Evolutionary conservation across 257 asterid genomes (phyloP).

Genomic region (Nicotiana knightiana): DNA sequence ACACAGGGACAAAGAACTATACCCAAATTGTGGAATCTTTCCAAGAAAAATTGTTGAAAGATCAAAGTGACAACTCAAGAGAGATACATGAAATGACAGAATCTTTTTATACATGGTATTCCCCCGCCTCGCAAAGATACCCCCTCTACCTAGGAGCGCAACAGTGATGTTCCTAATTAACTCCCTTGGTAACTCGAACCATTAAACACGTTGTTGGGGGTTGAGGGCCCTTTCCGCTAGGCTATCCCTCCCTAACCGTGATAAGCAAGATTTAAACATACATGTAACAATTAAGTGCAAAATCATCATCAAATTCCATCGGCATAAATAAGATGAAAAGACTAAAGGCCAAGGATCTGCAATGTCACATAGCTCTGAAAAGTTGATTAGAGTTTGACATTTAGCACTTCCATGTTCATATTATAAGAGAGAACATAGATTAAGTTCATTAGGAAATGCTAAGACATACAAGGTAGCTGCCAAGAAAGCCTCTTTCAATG

Average conservation of each 20-base stretch:
- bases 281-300: neutral
- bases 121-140: neutral
- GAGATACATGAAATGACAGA: neutral
- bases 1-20: neutral
- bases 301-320: neutral
- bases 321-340: neutral
- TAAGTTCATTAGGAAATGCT: neutral
- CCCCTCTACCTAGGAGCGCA: neutral
- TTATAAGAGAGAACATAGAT: neutral
- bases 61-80: neutral
- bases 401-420: neutral
- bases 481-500: constrained; percentile 56
- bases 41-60: neutral
- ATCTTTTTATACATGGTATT: neutral
- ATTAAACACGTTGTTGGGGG: neutral
- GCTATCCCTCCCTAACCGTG: neutral
- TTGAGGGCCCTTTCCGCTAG: neutral
- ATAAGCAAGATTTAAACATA: neutral
- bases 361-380: neutral
- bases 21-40: neutral
- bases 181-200: neutral
- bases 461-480: constrained; percentile 58
- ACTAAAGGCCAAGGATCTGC: neutral
- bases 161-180: neutral
- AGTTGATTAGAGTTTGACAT: neutral